phyloP scores from a whole-genome alignment of 495 filamentous ascomycete genomes.

The Penicillium paxilli region DNA sequence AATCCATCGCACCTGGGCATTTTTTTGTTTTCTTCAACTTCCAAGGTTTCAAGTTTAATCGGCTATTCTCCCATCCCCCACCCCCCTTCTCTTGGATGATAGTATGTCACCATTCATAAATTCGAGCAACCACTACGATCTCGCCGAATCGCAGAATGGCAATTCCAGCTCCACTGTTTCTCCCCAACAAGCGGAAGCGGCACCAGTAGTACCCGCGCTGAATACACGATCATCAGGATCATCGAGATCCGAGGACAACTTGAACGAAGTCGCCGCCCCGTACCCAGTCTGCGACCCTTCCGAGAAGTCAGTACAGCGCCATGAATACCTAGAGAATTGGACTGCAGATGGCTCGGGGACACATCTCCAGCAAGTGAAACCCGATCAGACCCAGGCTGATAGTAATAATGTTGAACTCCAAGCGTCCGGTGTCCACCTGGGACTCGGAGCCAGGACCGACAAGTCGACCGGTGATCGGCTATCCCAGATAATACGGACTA shows the following conservation, averaged over 20 bases:
- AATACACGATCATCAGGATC: not conserved
- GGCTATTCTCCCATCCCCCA: too few relatives aligned
- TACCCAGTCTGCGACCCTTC: constrained; percentile 3
- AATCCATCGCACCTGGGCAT: too few relatives aligned
- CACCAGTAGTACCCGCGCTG: not conserved
- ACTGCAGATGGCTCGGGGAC: too few relatives aligned
- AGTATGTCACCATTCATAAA: not conserved
- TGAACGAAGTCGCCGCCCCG: constrained; percentile 13
- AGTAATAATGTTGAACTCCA: not conserved
- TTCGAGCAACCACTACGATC: not conserved
- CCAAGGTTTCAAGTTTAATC: too few relatives aligned
- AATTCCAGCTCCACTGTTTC: not conserved
- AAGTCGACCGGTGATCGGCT: not conserved
- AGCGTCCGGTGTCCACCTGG: not conserved
- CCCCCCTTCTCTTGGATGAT: too few relatives aligned
- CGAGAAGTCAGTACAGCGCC: constrained; percentile 1
- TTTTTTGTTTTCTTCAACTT: too few relatives aligned
- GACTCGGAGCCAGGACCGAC: not conserved
- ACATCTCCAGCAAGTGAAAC: not conserved
- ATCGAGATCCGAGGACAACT: not conserved
- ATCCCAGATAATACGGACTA: not conserved
- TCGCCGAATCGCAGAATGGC: not conserved
- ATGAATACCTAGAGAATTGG: not conserved
- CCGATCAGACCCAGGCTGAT: not conserved
- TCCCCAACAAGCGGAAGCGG: not conserved